Evolutionary conservation across 2,329 filamentous ascomycete genomes (phyloP).

Genomic region (Xylariaceae sp.): DNA sequence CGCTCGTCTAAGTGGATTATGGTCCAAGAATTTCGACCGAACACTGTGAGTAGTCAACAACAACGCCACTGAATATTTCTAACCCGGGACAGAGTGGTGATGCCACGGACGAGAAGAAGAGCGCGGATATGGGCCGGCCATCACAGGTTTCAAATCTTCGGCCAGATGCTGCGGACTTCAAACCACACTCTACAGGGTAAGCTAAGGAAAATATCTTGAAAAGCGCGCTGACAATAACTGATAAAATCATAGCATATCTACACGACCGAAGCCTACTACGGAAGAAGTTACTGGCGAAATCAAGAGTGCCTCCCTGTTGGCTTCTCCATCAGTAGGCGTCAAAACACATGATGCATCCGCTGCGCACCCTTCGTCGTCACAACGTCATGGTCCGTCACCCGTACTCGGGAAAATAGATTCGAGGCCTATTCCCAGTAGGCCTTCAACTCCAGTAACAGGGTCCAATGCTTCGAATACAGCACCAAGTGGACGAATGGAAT

Average conservation of each 20-base stretch:
- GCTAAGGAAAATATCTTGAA: not conserved
- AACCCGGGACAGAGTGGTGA: conserved; percentile 40
- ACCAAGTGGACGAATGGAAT: conserved; percentile 29
- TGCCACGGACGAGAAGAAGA: conserved; percentile 34
- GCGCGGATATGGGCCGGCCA: conserved; percentile 31
- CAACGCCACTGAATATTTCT: conserved; percentile 17
- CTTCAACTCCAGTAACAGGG: conserved; percentile 24
- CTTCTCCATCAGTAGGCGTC: conserved; percentile 12
- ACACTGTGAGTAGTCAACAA: conserved; percentile 45
- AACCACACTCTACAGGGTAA: conserved; percentile 43
- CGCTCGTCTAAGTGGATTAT: conserved; percentile 64
- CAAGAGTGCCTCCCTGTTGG: conserved; percentile 43
- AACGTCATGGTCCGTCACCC: conserved; percentile 16
- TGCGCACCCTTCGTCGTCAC: conserved; percentile 15
- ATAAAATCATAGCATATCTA: conserved; percentile 20
- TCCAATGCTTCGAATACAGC: conserved; percentile 18
- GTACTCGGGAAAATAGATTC: conserved; percentile 24
- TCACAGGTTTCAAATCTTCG: conserved; percentile 46
- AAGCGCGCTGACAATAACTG: conserved; percentile 8
- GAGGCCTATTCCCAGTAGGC: conserved; percentile 19
- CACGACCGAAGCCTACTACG: conserved; percentile 32
- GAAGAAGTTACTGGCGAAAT: conserved; percentile 67
- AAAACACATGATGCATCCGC: conserved; percentile 20
- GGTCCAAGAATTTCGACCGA: conserved; percentile 66
- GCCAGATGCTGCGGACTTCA: conserved; percentile 59